Evolutionary conservation across 2,329 filamentous ascomycete genomes (phyloP), one percentile per base, ranked within the genome.

Genomic region (Pseudogymnoascus sp.): DNA sequence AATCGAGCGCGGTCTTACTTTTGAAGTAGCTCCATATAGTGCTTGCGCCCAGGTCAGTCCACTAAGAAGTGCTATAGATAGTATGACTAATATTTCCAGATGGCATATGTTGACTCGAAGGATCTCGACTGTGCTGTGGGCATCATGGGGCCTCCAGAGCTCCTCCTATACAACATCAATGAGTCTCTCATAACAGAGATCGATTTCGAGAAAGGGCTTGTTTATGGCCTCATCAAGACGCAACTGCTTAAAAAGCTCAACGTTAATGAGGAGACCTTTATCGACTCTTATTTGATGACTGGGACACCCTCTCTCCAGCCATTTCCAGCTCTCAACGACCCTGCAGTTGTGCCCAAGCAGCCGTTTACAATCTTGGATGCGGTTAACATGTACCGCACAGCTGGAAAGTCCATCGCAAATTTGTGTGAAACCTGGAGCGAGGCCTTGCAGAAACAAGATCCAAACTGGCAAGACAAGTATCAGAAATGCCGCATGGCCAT

Each of bases 21-120:
- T 92, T 72, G 80, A 91, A 59, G 89, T 96, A 50, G 89, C 93
- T 11, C 93, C 93, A 1, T 96, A 91, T 78, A 92, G 89, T 74
- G 91, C 93, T 38, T 88, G 89, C 70, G 90, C 91, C 64, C 91
- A 96, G 85, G 90, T 93, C 76, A 73, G 79, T 74, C 25, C 46
- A 42, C 46, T 4, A 1, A 31, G 25, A 60, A 59, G 25, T 23
- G 14, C 36, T 44, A 23, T 59, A 28, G 11, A 28, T 16, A 62
- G 42, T 46, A 62, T 34, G 59, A 36, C 61, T 65, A 63, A 73
- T 71, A 64, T 67, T 63, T 25, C 53, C 69, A 92, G 87, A 84
- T 96, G 66, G 89, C 90, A 53, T 91, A 93, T 72, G 85, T 96
- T 64, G 86, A 90, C 66, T 84, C 85, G 73, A 76, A 81, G 62